Percentiles rank a stretch among this genome's conserved stretches.
Conservation (phyloP, 441 rosid genomes). For the Populus tomentosa region DNA sequence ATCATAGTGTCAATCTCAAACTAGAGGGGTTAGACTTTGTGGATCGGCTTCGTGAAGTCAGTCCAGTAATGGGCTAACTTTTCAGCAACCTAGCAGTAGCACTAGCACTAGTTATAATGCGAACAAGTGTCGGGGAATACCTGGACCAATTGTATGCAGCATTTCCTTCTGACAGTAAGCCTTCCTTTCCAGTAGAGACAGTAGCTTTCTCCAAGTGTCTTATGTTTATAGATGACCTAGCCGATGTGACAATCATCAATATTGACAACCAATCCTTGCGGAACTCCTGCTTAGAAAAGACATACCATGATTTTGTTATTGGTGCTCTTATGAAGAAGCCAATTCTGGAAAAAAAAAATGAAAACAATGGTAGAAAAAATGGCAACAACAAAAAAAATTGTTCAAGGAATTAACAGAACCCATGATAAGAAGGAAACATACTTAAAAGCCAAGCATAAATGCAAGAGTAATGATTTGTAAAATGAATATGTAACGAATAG, state of each 20-base stretch:
- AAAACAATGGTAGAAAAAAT: constrained; percentile 1
- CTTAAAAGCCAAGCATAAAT: not conserved
- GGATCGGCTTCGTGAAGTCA: no score
- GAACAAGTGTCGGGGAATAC: constrained; percentile 30
- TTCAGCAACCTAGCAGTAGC: no score
- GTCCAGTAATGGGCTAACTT: no score
- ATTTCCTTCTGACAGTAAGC: constrained; percentile 99
- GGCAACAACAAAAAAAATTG: not conserved
- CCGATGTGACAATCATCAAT: constrained; percentile 96
- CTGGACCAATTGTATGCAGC: constrained; percentile 99
- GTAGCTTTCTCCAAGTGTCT: constrained; percentile 99
- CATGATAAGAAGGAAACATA: not conserved
- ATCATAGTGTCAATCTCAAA: no score
- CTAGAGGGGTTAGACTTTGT: no score
- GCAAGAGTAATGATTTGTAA: not conserved
- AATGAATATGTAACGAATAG: no score
- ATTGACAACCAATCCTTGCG: constrained; percentile 96
- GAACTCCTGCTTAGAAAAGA: constrained; percentile 63
- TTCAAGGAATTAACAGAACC: not conserved
- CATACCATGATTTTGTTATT: constrained; percentile 8
- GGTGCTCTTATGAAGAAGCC: constrained; percentile 8
- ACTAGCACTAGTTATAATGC: not conserved
- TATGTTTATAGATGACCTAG: constrained; percentile 93
- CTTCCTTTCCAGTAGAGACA: constrained; percentile 99
- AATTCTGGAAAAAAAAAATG: not conserved